Evolutionary conservation across 495 filamentous ascomycete species (phyloP), one percentile per base, ranked within the genome.

Genomic region (Sporormia fimetaria): DNA sequence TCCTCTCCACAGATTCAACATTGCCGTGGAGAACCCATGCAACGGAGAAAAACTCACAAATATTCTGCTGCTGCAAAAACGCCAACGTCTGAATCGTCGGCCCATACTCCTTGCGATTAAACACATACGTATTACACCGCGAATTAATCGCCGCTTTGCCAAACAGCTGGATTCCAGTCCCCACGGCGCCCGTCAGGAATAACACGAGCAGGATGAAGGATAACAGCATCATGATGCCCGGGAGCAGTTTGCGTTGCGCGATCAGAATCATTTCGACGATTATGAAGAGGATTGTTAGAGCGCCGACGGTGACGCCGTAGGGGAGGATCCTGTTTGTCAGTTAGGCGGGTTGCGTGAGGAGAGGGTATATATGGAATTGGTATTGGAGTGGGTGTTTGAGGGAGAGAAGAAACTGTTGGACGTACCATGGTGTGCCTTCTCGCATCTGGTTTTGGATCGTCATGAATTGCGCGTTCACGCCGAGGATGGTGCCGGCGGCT

Each of bases 171-270:
- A 99, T 77, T 21, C 74, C 71, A 3, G 84, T 81, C 53, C 94
- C 87, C 56, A 99, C 76, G n/a, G 94, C 64, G 1, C 88, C 88
- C 5, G 87, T 84, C 32, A 95, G 68, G 78, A 78, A 99, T 23
- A 99, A 71, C 0, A 92, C 77, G 56, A 95, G 90, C 40, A 95
- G 77, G 52, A 99, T 81, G 68, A 99, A 96, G 57, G 81, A 80
- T 47, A 80, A 79, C 33, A 96, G 69, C 55, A 96, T 77, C 49
- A 99, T 82, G 56, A 95, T 79, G 31, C 81, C 79, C 0, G 90
- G 90, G 8, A 99, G 73, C 8, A 99, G 73, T 25, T 83, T 78
- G 2, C 82, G 74, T 40, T 84, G 77, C 28, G 71, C 40, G 40
- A 63, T 61, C 16, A 65, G 59, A 31, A 57, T 39, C 30, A 65